These are phyloP conservation scores for Vigna angularis DNA, from an alignment of 306 rosid species.

Conservation along the genomic window DNA sequence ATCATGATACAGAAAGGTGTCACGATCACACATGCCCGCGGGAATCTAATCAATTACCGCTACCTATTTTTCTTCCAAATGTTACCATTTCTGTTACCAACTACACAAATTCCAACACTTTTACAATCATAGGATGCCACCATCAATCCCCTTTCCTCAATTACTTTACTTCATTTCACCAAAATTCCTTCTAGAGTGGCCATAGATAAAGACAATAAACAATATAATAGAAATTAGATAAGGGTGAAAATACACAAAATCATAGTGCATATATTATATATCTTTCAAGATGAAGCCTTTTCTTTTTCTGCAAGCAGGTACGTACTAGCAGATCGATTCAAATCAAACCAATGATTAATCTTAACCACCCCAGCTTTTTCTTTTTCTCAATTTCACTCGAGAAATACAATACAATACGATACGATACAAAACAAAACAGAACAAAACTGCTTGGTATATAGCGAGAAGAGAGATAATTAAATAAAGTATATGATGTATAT, in stretches of 20 bases:
- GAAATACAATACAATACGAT: neutral
- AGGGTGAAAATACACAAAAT: constrained; percentile 1
- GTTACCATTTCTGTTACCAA: neutral
- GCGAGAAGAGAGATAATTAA: neutral
- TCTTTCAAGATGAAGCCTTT: neutral
- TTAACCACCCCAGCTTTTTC: neutral
- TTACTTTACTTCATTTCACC: neutral
- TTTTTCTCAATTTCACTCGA: neutral
- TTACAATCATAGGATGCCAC: no score
- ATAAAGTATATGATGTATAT: no score
- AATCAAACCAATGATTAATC: constrained; percentile 10
- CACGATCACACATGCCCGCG: constrained; percentile 37
- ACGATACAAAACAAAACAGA: neutral
- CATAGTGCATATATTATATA: no score
- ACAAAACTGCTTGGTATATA: constrained; percentile 35
- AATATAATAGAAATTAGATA: neutral
- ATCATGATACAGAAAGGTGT: neutral
- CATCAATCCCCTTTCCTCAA: neutral
- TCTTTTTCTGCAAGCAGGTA: neutral
- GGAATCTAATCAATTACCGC: constrained; percentile 17
- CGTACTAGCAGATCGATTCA: constrained; percentile 25
- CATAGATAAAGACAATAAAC: neutral
- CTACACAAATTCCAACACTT: neutral
- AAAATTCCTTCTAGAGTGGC: neutral
- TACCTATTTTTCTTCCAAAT: neutral